phyloP scores from a whole-genome alignment of 2,329 filamentous ascomycete species.

The Ophiostoma ulmi region DNA sequence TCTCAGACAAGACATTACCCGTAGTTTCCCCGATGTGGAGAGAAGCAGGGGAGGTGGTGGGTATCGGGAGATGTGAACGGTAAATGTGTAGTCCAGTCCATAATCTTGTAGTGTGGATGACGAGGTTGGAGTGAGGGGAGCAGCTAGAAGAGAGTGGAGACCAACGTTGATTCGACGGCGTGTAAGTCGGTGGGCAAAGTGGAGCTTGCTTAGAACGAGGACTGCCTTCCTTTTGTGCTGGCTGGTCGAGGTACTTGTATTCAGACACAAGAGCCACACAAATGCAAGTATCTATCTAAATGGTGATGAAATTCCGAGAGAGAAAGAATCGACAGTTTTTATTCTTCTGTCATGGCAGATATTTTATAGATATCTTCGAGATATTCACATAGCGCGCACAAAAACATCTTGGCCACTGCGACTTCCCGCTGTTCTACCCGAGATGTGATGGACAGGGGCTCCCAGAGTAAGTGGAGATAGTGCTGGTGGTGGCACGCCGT shows the following conservation, averaged over 20 bases:
- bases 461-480: too few relatives aligned
- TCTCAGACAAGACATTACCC: not conserved
- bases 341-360: too few relatives aligned
- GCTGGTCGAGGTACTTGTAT: not conserved
- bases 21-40: slow-evolving; percentile 10
- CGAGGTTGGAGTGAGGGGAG: not conserved
- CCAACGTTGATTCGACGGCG: not conserved
- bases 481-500: too few relatives aligned
- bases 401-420: too few relatives aligned
- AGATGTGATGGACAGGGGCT: too few relatives aligned
- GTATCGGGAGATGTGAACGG: slow-evolving; percentile 15
- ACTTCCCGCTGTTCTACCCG: too few relatives aligned
- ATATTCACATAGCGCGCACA: too few relatives aligned
- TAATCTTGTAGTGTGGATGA: not conserved
- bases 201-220: not conserved
- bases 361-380: too few relatives aligned
- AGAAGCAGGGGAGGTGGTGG: not conserved
- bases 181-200: not conserved
- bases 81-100: not conserved
- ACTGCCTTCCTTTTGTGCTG: not conserved
- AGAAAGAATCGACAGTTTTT: too few relatives aligned
- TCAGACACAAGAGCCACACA: not conserved
- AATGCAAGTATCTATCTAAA: not conserved
- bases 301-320: too few relatives aligned
- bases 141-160: not conserved